phyloP scores from a whole-genome alignment of 176 grass and related monocot species.

The Bonia amplexicaulis region DNA sequence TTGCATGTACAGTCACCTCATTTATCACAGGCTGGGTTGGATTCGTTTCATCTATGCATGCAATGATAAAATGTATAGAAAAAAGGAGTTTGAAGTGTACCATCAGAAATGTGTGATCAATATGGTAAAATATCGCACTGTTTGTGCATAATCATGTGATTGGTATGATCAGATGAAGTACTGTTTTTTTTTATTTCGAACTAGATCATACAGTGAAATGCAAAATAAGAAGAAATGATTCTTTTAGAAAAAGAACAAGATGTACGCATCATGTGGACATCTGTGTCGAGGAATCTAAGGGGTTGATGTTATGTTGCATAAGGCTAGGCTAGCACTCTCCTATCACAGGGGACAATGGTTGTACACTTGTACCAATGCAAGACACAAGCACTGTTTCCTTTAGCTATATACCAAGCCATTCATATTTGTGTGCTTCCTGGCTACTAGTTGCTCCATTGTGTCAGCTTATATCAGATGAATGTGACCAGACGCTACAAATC shows the following conservation, averaged over 20 bases:
- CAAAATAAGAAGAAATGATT: neutral
- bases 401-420: neutral
- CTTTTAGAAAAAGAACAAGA: neutral
- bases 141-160: neutral
- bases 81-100: neutral
- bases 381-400: slow-evolving; percentile 14
- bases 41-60: neutral
- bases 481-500: neutral
- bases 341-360: neutral
- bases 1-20: slow-evolving; percentile 14
- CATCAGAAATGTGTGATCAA: neutral
- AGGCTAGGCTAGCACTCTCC: slow-evolving; percentile 12
- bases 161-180: neutral
- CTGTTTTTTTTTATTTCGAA: slow-evolving; percentile 8
- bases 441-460: neutral
- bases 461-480: neutral
- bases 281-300: neutral
- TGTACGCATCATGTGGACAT: neutral
- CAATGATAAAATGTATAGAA: neutral
- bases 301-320: slow-evolving; percentile 23
- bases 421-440: neutral
- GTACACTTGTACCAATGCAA: neutral
- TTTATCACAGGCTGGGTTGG: neutral
- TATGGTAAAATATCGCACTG: neutral
- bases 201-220: slow-evolving; percentile 2